These are phyloP conservation scores for Euclidium syriacum DNA, from an alignment of 345 rosid species.

Conservation along the genomic window DNA sequence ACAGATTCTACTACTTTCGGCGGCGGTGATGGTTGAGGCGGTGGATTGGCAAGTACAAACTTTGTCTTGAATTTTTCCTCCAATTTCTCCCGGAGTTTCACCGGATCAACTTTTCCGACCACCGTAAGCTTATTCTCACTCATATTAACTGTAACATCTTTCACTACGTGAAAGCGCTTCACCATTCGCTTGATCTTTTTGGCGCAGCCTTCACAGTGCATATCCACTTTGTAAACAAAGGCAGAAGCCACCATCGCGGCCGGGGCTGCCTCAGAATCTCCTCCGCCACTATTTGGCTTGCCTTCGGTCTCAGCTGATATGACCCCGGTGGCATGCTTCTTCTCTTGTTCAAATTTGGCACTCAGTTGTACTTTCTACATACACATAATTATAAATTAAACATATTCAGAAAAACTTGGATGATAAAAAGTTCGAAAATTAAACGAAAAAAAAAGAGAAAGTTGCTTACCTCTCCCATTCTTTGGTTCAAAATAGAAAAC, in stretches of 20 bases:
- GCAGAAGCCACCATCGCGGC: too few relatives aligned
- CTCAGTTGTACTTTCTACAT: slow-evolving; percentile 35
- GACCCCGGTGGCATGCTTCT: slow-evolving; percentile 30
- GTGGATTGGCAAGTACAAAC: slow-evolving; percentile 45
- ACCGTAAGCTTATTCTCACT: slow-evolving; percentile 60
- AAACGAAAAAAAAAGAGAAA: background rate
- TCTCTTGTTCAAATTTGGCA: slow-evolving; percentile 46
- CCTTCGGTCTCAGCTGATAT: slow-evolving; percentile 35
- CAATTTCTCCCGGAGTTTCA: slow-evolving; percentile 32
- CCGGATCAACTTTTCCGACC: slow-evolving; percentile 67
- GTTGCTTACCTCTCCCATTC: slow-evolving; percentile 53
- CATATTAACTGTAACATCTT: slow-evolving; percentile 50
- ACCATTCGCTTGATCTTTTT: slow-evolving; percentile 51
- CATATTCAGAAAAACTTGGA: background rate
- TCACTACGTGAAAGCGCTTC: slow-evolving; percentile 53
- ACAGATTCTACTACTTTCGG: slow-evolving; percentile 24
- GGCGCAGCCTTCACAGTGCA: slow-evolving; percentile 93
- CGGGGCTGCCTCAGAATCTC: background rate
- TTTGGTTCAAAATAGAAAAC: slow-evolving; percentile 8
- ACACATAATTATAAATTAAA: background rate
- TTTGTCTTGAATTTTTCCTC: slow-evolving; percentile 56
- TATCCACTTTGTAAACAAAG: slow-evolving; percentile 55
- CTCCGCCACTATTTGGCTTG: slow-evolving; percentile 43
- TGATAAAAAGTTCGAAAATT: background rate
- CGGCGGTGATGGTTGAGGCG: too few relatives aligned